These are phyloP conservation scores for Xylariaceae sp. DNA, from an alignment of 2,329 filamentous ascomycete genomes.

Conservation along the genomic window DNA sequence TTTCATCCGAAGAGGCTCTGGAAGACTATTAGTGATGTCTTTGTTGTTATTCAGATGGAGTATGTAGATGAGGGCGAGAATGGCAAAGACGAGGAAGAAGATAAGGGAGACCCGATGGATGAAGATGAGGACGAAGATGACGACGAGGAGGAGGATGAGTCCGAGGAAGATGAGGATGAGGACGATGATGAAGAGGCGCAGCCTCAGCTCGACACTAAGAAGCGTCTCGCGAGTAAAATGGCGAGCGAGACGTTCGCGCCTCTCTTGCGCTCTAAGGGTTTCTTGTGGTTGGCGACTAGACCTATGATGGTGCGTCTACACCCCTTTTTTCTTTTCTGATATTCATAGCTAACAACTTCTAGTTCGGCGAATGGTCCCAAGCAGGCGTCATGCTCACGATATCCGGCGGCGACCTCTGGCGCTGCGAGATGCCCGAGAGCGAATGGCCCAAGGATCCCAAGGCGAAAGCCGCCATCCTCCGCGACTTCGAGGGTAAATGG, in stretches of 20 bases:
- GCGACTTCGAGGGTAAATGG: conserved; percentile 55
- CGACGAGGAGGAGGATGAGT: conserved; percentile 23
- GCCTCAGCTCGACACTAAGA: conserved; percentile 30
- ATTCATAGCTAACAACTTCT: conserved; percentile 8
- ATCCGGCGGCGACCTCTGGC: conserved; percentile 51
- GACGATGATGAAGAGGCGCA: conserved; percentile 24
- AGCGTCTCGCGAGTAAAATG: conserved; percentile 50
- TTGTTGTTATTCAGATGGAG: conserved; percentile 44
- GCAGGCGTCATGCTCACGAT: conserved; percentile 60
- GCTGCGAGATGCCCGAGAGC: conserved; percentile 52
- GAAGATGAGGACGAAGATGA: conserved; percentile 22
- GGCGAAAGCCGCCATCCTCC: conserved; percentile 44
- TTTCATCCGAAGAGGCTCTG: conserved; percentile 46
- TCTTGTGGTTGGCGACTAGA: conserved; percentile 55
- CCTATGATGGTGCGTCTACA: conserved; percentile 37
- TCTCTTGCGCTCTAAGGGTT: conserved; percentile 59
- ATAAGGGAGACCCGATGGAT: conserved; percentile 21
- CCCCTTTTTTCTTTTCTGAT: neutral
- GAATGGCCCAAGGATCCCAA: conserved; percentile 45
- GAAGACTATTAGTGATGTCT: conserved; percentile 43
- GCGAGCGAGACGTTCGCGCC: conserved; percentile 46
- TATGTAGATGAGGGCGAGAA: conserved; percentile 35
- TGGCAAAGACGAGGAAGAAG: conserved; percentile 27
- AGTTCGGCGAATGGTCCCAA: conserved; percentile 57
- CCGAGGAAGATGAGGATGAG: conserved; percentile 18